Evolutionary conservation across 2,329 filamentous ascomycete genomes (phyloP), one percentile per base, ranked within the genome.

Genomic region (Acephala macrosclerotiorum): DNA sequence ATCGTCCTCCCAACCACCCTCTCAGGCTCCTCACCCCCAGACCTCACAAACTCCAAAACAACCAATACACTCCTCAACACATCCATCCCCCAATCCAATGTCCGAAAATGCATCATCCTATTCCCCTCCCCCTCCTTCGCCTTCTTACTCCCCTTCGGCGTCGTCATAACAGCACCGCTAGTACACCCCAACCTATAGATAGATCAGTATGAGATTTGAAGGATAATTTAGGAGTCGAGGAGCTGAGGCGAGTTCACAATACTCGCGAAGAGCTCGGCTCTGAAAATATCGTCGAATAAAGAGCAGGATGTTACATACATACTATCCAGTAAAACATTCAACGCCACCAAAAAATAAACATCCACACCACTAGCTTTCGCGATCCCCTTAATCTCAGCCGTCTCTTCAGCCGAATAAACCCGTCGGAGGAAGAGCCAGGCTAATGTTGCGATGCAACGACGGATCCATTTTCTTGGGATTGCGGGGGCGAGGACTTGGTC

Each of bases 101-200:
- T 86, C 18, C 85, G 78, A 68, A 87, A 87, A 74, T 87, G 85
- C 67, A 87, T 71, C 77, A 87, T 81, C 40, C 77, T 76, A 22
- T 70, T 66, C 68, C 36, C 47, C 8, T 42, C 45, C 14, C 35
- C 58, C 7, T 61, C 56, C 8, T 45, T 58, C 12, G 60, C 67
- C 25, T 72, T 73, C 36, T 57, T 38, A 12, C 22, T 67, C 22
- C 62, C 68, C 18, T 63, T 51, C 22, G 66, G 45, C 9, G 42
- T 9, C 0, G 79, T 73, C 38, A 74, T 67, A 6, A 79, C 77
- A 18, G 80, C 85, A 25, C 86, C 85, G 66, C 86, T 89, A 0
- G 88, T 90, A 73, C 89, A 91, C 2, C 88, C 89, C 77, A 91
- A 83, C n/a, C n/a, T n/a, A n/a, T n/a, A n/a, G n/a, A n/a, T n/a